phyloP scores from a whole-genome alignment of 768 basidiomycete species.

The Peribolospora kevripleyi region DNA sequence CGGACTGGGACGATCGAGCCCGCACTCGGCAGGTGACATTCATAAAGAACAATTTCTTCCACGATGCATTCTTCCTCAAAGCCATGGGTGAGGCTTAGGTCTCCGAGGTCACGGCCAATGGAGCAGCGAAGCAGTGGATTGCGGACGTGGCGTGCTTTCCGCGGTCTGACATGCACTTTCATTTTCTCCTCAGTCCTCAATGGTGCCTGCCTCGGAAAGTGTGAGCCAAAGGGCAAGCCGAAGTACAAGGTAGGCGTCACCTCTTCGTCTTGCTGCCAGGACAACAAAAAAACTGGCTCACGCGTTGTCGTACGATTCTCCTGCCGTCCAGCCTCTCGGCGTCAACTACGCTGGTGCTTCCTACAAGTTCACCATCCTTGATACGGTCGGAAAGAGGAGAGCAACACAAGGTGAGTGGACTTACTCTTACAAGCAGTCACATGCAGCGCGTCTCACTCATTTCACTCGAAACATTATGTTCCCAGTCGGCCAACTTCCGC shows the following conservation, averaged over 20 bases:
- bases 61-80: constrained; percentile 96
- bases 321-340: constrained; percentile 47
- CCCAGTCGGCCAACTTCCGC: constrained; percentile 75
- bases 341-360: constrained; percentile 84
- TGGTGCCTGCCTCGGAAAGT: constrained; percentile 69
- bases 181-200: constrained; percentile 43
- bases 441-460: not conserved
- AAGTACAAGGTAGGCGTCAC: constrained; percentile 43
- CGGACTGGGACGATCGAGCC: constrained; percentile 33
- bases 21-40: constrained; percentile 31
- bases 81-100: constrained; percentile 43
- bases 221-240: constrained; percentile 31
- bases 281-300: not conserved
- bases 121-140: too few species aligned
- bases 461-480: not conserved
- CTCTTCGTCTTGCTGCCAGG: not conserved
- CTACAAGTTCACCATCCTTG: constrained; percentile 89
- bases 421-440: not conserved
- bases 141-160: not conserved
- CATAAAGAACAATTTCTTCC: constrained; percentile 91
- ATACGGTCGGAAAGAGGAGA: constrained; percentile 62
- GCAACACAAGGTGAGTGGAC: constrained; percentile 52
- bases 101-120: too few species aligned
- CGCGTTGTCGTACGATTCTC: not conserved
- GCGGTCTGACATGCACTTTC: not conserved